phyloP scores from a whole-genome alignment of 176 grass and related monocot species.

The Aegilops sharonensis region DNA sequence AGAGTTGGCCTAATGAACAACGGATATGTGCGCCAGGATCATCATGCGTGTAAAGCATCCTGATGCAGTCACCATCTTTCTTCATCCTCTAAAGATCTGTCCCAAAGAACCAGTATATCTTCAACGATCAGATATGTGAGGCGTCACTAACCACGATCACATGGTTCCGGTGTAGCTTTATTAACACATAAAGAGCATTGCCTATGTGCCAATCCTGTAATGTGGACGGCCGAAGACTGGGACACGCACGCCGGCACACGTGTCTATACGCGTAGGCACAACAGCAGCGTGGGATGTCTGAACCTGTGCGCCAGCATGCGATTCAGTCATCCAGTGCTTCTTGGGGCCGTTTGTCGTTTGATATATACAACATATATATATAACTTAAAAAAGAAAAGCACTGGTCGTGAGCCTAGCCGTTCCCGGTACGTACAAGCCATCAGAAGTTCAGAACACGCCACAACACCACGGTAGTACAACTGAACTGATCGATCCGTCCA shows the following conservation, averaged over 20 bases:
- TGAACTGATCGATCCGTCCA: too few species aligned
- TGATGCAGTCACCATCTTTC: not conserved
- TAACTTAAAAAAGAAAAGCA: too few species aligned
- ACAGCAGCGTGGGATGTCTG: not conserved
- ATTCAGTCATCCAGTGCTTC: too few species aligned
- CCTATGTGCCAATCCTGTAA: not conserved
- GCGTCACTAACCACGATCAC: not conserved
- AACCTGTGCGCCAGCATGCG: too few species aligned
- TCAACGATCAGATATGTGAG: not conserved
- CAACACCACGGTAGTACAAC: too few species aligned
- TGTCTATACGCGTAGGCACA: not conserved
- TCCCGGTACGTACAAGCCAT: too few species aligned
- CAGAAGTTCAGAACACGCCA: too few species aligned
- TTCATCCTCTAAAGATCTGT: not conserved
- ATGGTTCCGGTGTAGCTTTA: not conserved
- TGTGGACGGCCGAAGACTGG: not conserved
- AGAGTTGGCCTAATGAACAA: not conserved
- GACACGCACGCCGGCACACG: too few species aligned
- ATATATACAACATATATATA: too few species aligned
- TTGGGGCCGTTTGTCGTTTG: too few species aligned
- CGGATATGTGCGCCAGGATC: not conserved
- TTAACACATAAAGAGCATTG: not conserved
- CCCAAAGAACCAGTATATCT: not conserved
- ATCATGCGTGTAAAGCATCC: not conserved
- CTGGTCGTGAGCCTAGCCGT: too few species aligned